Evolutionary conservation across 306 rosid genomes (phyloP).

Genomic region (Arachis stenosperma): DNA sequence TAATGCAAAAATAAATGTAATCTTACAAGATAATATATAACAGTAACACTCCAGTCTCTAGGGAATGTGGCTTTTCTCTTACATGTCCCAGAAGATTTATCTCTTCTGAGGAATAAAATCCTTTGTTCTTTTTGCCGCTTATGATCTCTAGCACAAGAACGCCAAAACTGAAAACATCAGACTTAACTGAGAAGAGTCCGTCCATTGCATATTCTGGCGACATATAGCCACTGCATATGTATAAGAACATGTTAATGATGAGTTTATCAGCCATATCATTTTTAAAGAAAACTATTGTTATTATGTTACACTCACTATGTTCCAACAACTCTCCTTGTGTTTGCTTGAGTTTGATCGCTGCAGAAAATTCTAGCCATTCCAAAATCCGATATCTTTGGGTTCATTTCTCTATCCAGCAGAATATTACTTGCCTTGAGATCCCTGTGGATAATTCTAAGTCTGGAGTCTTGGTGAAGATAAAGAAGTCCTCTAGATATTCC

Average conservation of each 20-base stretch:
- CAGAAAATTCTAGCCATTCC: conserved; percentile 71
- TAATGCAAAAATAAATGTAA: neutral
- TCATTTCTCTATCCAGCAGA: conserved; percentile 63
- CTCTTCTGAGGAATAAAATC: conserved; percentile 52
- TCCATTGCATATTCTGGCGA: conserved; percentile 73
- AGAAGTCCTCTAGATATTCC: conserved; percentile 72
- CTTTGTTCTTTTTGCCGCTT: conserved; percentile 62
- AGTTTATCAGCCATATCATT: neutral
- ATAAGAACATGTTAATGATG: neutral
- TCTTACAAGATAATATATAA: neutral
- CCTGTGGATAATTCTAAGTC: conserved; percentile 69
- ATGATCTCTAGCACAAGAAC: conserved; percentile 64
- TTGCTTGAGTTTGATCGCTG: conserved; percentile 59
- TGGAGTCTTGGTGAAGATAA: conserved; percentile 70
- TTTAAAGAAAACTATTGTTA: neutral
- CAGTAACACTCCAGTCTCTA: neutral
- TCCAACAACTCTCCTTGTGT: conserved; percentile 66
- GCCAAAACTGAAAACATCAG: conserved; percentile 67
- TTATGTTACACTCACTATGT: conserved; percentile 64
- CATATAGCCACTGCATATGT: conserved; percentile 60
- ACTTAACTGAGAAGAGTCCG: conserved; percentile 60
- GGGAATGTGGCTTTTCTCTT: conserved; percentile 19
- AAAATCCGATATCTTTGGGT: conserved; percentile 72
- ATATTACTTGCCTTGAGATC: conserved; percentile 73
- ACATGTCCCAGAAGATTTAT: conserved; percentile 63